Evolutionary conservation across 371 early-diverging fungal species (phyloP).

Genomic region (Parasitella parasitica): DNA sequence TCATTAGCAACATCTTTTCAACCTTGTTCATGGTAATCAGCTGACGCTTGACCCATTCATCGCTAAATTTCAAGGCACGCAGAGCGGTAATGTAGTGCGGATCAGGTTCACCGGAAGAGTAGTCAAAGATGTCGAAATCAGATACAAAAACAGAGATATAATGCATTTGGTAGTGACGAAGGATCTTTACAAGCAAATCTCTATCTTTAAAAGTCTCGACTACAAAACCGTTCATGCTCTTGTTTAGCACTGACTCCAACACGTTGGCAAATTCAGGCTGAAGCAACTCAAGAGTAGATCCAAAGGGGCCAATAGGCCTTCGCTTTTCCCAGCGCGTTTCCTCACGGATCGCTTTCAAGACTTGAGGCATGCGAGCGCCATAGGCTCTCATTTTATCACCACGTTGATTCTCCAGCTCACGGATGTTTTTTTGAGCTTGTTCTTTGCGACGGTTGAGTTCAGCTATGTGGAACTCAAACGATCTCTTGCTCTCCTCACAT

Average conservation of each 20-base stretch:
- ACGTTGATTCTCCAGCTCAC: constrained; percentile 54
- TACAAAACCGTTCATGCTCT: constrained; percentile 70
- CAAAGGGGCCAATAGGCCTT: constrained; percentile 87
- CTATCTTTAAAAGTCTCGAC: constrained; percentile 78
- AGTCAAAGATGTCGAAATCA: constrained; percentile 69
- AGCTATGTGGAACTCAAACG: neutral
- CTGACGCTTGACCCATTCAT: constrained; percentile 77
- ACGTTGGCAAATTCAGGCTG: constrained; percentile 62
- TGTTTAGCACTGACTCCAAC: constrained; percentile 74
- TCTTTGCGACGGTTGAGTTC: constrained; percentile 4
- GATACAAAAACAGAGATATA: constrained; percentile 60
- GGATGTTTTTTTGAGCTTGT: constrained; percentile 17
- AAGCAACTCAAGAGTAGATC: constrained; percentile 67
- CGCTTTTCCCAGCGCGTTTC: constrained; percentile 56
- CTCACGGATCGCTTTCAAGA: constrained; percentile 61
- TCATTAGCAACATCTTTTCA: constrained; percentile 78
- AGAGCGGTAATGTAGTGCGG: constrained; percentile 63
- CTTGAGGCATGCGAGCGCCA: constrained; percentile 69
- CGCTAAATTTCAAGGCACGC: constrained; percentile 59
- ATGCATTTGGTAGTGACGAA: constrained; percentile 49
- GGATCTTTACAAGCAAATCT: constrained; percentile 46
- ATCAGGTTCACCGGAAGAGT: constrained; percentile 71
- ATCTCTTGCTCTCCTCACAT: constrained; percentile 10
- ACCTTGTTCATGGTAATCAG: constrained; percentile 74
- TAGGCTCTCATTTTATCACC: constrained; percentile 69